Evolutionary conservation across 1,284 basidiomycete species (phyloP).

Genomic region (Ganoderma leucocontextum): DNA sequence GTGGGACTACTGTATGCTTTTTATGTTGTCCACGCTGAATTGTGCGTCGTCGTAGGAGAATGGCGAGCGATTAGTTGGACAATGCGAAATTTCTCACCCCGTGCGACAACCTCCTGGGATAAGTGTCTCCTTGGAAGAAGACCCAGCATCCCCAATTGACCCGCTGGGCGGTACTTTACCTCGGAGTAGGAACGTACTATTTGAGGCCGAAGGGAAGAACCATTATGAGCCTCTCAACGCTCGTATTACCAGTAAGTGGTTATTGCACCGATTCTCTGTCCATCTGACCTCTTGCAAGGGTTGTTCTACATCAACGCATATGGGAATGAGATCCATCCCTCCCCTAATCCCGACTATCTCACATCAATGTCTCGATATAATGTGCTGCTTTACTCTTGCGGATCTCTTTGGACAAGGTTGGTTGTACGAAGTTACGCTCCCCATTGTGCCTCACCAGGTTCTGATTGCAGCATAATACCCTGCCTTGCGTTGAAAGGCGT

Average conservation of each 20-base stretch:
- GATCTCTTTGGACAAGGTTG: slow-evolving; percentile 92
- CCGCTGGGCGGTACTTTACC: slow-evolving; percentile 57
- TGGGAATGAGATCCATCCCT: slow-evolving; percentile 89
- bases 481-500: slow-evolving; percentile 90
- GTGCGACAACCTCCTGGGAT: slow-evolving; percentile 50
- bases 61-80: slow-evolving; percentile 85
- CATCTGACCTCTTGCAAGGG: slow-evolving; percentile 49
- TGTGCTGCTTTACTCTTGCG: slow-evolving; percentile 90
- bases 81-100: slow-evolving; percentile 98
- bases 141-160: slow-evolving; percentile 48
- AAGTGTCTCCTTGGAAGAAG: slow-evolving; percentile 37
- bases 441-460: no score
- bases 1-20: slow-evolving; percentile 51
- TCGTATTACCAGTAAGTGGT: slow-evolving; percentile 68
- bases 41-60: slow-evolving; percentile 58
- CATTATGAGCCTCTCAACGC: slow-evolving; percentile 69
- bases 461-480: slow-evolving; percentile 74
- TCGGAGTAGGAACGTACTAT: slow-evolving; percentile 70
- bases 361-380: slow-evolving; percentile 69
- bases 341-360: slow-evolving; percentile 86
- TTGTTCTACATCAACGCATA: slow-evolving; percentile 95
- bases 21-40: background rate
- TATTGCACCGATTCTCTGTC: background rate
- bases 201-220: slow-evolving; percentile 62
- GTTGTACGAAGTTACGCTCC: slow-evolving; percentile 16